These are phyloP conservation scores for Arabidopsis suecica DNA, from an alignment of 345 rosid genomes.

Conservation along the genomic window DNA sequence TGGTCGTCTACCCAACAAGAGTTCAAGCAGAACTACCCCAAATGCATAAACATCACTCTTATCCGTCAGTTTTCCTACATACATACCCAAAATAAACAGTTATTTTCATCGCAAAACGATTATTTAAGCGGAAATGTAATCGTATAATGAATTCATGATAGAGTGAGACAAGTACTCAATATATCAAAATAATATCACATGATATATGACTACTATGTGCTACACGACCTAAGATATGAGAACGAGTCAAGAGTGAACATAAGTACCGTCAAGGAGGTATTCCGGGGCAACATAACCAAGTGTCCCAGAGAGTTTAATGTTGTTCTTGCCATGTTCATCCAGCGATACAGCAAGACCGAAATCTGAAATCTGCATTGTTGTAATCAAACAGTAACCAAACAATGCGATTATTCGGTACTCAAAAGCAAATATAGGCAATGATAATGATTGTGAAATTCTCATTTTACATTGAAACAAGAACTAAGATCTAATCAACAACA, in stretches of 20 bases:
- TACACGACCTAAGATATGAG: neutral
- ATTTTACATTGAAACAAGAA: constrained; percentile 15
- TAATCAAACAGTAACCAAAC: neutral
- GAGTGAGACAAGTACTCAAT: neutral
- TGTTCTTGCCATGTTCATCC: constrained; percentile 61
- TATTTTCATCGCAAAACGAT: neutral
- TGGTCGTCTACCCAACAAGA: constrained; percentile 77
- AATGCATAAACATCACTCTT: constrained; percentile 97
- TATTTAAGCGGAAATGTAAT: neutral
- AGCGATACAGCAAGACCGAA: constrained; percentile 90
- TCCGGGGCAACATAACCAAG: constrained; percentile 96
- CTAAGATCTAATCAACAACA: neutral
- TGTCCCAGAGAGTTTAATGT: constrained; percentile 86
- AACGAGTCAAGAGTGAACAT: neutral
- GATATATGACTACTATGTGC: neutral
- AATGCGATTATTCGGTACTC: neutral
- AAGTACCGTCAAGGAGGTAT: constrained; percentile 80
- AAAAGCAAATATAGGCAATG: no score
- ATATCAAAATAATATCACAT: neutral
- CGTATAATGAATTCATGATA: neutral
- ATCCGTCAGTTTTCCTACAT: constrained; percentile 80
- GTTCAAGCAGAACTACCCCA: constrained; percentile 93
- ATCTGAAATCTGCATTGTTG: constrained; percentile 75
- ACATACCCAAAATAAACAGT: constrained; percentile 39
- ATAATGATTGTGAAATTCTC: neutral